Evolutionary conservation across 1,284 basidiomycete species (phyloP), one percentile per base, ranked within the genome.

Genomic region (Pulveroboletus sp.): DNA sequence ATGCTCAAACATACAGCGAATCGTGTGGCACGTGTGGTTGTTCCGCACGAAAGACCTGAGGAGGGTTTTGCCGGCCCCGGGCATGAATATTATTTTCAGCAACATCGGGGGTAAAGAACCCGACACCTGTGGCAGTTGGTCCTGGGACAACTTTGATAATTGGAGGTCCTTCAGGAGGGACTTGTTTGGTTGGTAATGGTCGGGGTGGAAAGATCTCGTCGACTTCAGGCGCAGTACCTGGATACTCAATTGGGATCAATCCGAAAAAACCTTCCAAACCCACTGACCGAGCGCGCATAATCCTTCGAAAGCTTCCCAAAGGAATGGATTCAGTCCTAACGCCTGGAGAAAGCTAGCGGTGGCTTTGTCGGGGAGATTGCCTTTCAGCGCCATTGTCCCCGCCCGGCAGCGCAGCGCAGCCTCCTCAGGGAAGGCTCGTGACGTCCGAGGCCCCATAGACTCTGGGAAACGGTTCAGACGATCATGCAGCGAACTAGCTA

Each of bases 241-340:
- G 10, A 61, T 43, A 56, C 8, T 58, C 36, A 52, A 57, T 62
- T 72, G 58, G 62, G 56, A 50, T 49, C 45, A 28, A 31, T 36
- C 28, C 51, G 31, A 50, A 59, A 55, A 24, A 24, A 12, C 54
- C 48, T 24, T 28, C 8, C 20, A 9, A 55, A 45, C 40, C 18
- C 26, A 78, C 81, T 62, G 63, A 92, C 95, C 94, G 39, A 93
- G 76, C 49, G 84, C 77, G 71, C 94, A 97, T 28, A 98, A 74
- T 0, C 92, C 94, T 62, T 93, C 91, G 69, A 96, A 93, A 1
- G 95, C 95, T 72, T 98, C 95, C 94, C 94, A 97, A 46, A 95
- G 75, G 74, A 92, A 85, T 24, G 92, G 91, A 71, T 94, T 88
- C 46, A 89, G 73, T 17, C 75, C 72, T 54, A 97, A 78, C 15